Conservation (phyloP, 2,329 filamentous ascomycete species). For the Botrytis paeoniae region DNA sequence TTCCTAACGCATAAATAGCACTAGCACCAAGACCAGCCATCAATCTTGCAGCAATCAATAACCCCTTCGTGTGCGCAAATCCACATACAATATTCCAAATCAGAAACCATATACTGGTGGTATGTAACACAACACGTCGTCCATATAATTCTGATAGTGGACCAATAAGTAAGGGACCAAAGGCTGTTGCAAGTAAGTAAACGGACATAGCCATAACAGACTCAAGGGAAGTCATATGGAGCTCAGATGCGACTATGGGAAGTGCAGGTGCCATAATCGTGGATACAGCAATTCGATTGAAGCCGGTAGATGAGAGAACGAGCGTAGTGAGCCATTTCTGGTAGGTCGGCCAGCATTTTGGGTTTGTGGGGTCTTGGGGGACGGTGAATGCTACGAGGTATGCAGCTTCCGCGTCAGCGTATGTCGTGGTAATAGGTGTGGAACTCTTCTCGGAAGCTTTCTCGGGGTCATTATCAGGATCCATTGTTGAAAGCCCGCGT, state of each 20-base stretch:
- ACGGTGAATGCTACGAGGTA: constrained; percentile 25
- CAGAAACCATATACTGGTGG: constrained; percentile 50
- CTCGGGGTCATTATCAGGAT: not conserved
- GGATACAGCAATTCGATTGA: not conserved
- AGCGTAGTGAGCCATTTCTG: not conserved
- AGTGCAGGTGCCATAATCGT: not conserved
- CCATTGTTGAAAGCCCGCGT: not conserved
- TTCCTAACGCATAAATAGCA: constrained; percentile 46
- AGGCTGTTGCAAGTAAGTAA: constrained; percentile 40
- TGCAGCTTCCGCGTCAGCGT: constrained; percentile 17
- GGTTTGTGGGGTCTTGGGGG: constrained; percentile 40
- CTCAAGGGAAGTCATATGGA: not conserved
- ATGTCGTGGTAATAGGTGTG: too few species aligned
- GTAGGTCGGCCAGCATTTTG: not conserved
- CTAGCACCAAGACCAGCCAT: constrained; percentile 50
- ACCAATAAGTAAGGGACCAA: constrained; percentile 55
- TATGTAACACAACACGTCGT: constrained; percentile 43
- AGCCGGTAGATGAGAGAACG: not conserved
- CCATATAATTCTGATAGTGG: constrained; percentile 54
- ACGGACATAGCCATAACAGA: not conserved
- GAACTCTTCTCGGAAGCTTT: not conserved
- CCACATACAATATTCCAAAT: constrained; percentile 53
- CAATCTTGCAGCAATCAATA: constrained; percentile 46
- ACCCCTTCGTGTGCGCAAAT: constrained; percentile 43
- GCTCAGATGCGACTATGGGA: not conserved